Evolutionary conservation across 116 monocot genomes (phyloP).

Genomic region (Cymodocea nodosa): DNA sequence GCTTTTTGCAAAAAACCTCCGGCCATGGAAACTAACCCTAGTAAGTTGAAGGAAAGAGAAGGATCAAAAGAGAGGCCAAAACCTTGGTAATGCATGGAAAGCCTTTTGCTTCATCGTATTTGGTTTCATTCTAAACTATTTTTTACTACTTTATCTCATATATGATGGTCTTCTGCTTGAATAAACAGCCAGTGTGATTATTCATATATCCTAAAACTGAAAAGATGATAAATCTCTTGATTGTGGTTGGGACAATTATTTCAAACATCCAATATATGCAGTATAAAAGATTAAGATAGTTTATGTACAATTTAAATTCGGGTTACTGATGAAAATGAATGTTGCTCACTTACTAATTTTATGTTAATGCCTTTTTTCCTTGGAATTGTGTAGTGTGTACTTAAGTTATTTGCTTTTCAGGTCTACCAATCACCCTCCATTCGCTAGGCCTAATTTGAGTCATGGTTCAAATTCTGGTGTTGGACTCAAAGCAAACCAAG

Average conservation of each 20-base stretch:
- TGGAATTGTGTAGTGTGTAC: not conserved
- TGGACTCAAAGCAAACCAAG: not conserved
- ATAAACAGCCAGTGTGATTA: not conserved
- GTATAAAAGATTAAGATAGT: no score
- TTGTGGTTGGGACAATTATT: no score
- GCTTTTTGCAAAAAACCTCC: not conserved
- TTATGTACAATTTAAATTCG: no score
- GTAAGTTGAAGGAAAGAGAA: conserved; percentile 1
- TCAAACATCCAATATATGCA: no score
- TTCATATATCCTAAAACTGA: not conserved
- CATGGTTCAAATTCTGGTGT: conserved; percentile 7
- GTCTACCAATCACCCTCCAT: conserved; percentile 30
- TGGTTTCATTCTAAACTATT: not conserved
- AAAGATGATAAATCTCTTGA: no score
- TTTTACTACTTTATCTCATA: not conserved
- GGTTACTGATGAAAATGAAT: no score
- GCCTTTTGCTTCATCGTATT: not conserved
- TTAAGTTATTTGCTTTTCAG: conserved; percentile 12
- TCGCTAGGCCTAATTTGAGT: conserved; percentile 10
- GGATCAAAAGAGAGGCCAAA: not conserved
- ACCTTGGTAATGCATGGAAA: conserved; percentile 7
- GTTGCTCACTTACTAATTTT: not conserved
- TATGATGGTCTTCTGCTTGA: not conserved
- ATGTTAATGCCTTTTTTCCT: not conserved
- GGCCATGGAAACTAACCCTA: not conserved